Evolutionary conservation across 2,329 filamentous ascomycete genomes (phyloP), one percentile per base, ranked within the genome.

Genomic region (Fusarium armeniacum): DNA sequence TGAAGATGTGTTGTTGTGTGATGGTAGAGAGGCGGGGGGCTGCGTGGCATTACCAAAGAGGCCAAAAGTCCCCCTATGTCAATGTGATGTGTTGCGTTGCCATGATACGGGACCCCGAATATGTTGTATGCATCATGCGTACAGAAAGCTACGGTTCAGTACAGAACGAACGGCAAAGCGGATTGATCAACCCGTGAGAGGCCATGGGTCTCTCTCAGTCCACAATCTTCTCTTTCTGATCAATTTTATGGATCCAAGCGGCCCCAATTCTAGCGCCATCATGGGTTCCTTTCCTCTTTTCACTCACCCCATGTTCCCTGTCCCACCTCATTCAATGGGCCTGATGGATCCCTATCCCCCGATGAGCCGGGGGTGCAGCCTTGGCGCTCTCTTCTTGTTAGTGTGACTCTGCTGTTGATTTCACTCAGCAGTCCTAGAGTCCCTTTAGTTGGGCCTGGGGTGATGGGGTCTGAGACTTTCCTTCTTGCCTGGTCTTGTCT

Each of bases 361-460:
- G 71, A 72, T 69, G 71, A 59, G 63, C 71, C 64, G 63, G 67
- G 62, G 61, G 35, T 46, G 55, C 56, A 65, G 55, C 58, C 59
- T 73, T 69, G 71, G 71, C 69, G 61, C 50, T 40, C 46, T 58
- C 46, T 62, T 69, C 63, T 60, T 62, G 62, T 47, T 56, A 65
- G 51, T 66, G 40, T 70, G 24, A 32, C 46, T 49, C 49, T 51
- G 33, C 49, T 58, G 50, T 63, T 63, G 62, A 70, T 58, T 67
- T 63, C 62, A 46, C 24, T 45, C 47, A 12, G 24, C 47, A 12
- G 24, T 36, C 47, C 47, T 36, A 51, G 33, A 22, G n/a, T 40
- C 24, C 33, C 24, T 20, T 26, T 46, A 46, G 44, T 57, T 28
- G 24, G 49, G 49, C 35, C 55, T 65, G 55, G 11, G 24, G 26